Conservation (phyloP, 768 basidiomycete genomes). For the Mycena belliarum region DNA sequence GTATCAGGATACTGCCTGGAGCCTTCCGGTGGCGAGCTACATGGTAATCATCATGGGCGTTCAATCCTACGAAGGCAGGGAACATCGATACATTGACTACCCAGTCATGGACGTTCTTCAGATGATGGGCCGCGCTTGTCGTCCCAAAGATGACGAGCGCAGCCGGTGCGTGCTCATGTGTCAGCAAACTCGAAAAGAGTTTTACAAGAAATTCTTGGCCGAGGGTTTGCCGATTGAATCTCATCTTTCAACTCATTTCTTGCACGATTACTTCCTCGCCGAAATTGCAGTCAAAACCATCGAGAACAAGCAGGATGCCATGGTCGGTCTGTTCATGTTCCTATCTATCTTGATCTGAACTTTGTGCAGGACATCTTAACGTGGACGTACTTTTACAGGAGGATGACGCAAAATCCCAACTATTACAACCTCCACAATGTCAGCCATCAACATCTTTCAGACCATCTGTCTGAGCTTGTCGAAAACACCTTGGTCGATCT, state of each 20-base stretch:
- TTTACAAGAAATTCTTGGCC: slow-evolving; percentile 97
- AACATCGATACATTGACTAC: slow-evolving; percentile 97
- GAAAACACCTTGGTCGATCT: slow-evolving; percentile 91
- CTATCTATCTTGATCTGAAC: background rate
- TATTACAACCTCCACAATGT: slow-evolving; percentile 95
- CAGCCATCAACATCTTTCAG: slow-evolving; percentile 92
- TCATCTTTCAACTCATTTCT: slow-evolving; percentile 82
- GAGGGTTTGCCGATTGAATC: slow-evolving; percentile 99
- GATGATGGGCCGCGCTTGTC: slow-evolving; percentile 99
- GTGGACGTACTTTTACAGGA: slow-evolving; percentile 97
- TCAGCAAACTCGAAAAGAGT: slow-evolving; percentile 96
- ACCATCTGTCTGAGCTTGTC: slow-evolving; percentile 94
- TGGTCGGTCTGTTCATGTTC: slow-evolving; percentile 49
- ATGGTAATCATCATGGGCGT: slow-evolving; percentile 99
- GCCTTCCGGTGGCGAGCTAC: slow-evolving; percentile 87
- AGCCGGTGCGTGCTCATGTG: slow-evolving; percentile 97
- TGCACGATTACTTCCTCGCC: slow-evolving; percentile 97
- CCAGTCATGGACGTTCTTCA: slow-evolving; percentile 98
- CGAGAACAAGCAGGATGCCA: slow-evolving; percentile 97
- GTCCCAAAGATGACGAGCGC: slow-evolving; percentile 83
- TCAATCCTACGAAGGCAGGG: slow-evolving; percentile 93
- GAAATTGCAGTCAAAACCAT: slow-evolving; percentile 99
- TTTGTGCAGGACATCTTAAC: slow-evolving; percentile 83
- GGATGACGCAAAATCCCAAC: slow-evolving; percentile 97
- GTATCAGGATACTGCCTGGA: slow-evolving; percentile 93